Evolutionary conservation across 2,329 filamentous ascomycete genomes (phyloP).

Genomic region (Tricladium varicosporioides): DNA sequence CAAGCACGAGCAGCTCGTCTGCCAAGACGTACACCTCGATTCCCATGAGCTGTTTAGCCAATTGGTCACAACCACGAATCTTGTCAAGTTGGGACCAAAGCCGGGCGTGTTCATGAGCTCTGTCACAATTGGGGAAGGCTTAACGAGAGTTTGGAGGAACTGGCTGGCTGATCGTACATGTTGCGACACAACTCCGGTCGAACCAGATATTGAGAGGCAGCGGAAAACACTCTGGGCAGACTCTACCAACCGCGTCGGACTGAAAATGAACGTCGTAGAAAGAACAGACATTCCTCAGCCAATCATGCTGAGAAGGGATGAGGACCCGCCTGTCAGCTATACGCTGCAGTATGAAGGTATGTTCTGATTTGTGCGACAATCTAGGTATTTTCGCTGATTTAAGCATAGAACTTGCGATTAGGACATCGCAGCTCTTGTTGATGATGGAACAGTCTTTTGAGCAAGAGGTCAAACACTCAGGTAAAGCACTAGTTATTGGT

Average conservation of each 20-base stretch:
- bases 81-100: slow-evolving; percentile 64
- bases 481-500: slow-evolving; percentile 67
- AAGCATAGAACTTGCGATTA: slow-evolving; percentile 64
- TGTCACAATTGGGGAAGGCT: slow-evolving; percentile 64
- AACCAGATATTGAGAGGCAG: slow-evolving; percentile 31
- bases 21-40: slow-evolving; percentile 63
- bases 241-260: slow-evolving; percentile 58
- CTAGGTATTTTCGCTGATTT: neutral
- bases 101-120: slow-evolving; percentile 62
- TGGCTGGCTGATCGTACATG: slow-evolving; percentile 55
- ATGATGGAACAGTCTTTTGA: slow-evolving; percentile 63
- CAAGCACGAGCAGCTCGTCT: slow-evolving; percentile 45
- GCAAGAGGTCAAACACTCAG: slow-evolving; percentile 57
- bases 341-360: slow-evolving; percentile 70
- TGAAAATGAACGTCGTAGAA: slow-evolving; percentile 64
- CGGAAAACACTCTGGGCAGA: slow-evolving; percentile 67
- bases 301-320: slow-evolving; percentile 47
- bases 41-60: slow-evolving; percentile 72
- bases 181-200: slow-evolving; percentile 1
- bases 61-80: slow-evolving; percentile 64
- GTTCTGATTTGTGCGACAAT: slow-evolving; percentile 19
- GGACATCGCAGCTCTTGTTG: slow-evolving; percentile 60
- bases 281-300: slow-evolving; percentile 42
- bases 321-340: slow-evolving; percentile 67
- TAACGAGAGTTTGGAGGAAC: slow-evolving; percentile 68